Conservation (phyloP, 2,329 filamentous ascomycete species). For the Penicillium sp. region DNA sequence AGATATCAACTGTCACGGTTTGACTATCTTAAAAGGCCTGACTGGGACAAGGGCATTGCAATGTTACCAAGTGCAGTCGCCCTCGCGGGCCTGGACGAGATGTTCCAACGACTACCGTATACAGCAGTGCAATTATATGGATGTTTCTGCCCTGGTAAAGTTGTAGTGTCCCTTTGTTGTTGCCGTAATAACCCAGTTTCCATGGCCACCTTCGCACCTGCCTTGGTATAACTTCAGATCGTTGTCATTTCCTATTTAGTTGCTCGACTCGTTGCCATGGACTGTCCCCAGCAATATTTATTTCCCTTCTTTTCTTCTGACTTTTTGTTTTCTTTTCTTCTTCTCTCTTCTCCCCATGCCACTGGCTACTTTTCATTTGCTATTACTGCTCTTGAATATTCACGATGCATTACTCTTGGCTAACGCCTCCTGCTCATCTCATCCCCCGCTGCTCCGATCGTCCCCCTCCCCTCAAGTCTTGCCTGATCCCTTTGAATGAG, state of each 20-base stretch:
- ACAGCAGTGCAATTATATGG: too few species aligned
- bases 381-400: too few species aligned
- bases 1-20: too few species aligned
- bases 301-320: not conserved
- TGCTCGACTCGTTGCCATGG: not conserved
- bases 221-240: too few species aligned
- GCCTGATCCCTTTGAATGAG: not conserved
- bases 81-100: too few species aligned
- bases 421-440: not conserved
- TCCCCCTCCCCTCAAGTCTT: not conserved
- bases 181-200: not conserved
- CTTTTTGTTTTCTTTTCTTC: not conserved
- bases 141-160: too few species aligned
- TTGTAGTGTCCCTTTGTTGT: too few species aligned
- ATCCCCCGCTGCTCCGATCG: not conserved
- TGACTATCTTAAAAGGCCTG: too few species aligned
- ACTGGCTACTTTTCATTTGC: slow-evolving; percentile 5
- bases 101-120: too few species aligned
- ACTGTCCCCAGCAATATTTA: not conserved
- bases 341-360: slow-evolving; percentile 7
- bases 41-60: too few species aligned
- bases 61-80: too few species aligned
- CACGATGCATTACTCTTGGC: not conserved
- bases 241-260: too few species aligned
- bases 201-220: not conserved